Evolutionary conservation across 305 asterid genomes (phyloP), one percentile per base, ranked within the genome.

Genomic region (Fraxinus ornus): DNA sequence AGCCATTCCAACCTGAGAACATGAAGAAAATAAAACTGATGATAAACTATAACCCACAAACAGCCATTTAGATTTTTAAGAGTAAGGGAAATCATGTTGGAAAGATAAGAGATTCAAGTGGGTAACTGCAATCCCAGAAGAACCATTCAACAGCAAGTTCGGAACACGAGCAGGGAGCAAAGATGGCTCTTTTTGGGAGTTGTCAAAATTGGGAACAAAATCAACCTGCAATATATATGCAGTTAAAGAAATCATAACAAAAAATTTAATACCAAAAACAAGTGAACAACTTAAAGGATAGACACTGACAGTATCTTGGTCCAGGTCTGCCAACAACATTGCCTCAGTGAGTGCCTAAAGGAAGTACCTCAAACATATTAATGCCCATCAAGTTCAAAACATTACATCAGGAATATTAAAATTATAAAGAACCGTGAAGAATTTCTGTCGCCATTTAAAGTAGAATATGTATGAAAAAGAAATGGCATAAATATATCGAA

Each of bases 101-200:
- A 62, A 77, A 81, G 71, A 74, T 78, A 78, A 73, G 78, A 78
- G 78, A 78, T 74, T 81, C 73, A 83, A 79, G 84, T 79, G 78
- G 83, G 85, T 93, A 73, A 96, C 99, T 87, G 98, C 99, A 81
- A 96, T 96, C 85, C 99, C 99, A 78, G 99, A 94, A 87, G 99
- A 86, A 86, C 98, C 98, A 89, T 96, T 96, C 87, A 97, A 83
- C 85, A 97, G 85, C 81, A 97, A 84, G 89, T 94, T 88, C 5
- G 99, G 99, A 30, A 96, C 87, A 76, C 99, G 94, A 78, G 99
- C 98, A 84, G 99, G 99, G 83, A 94, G 99, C 82, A 97, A 76
- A 24, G 98, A 92, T 62, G 99, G 99, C 87, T 97, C 99, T 89
- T 90, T 96, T 86, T 94, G 99, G 30, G 98, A 91, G 85, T 88